Evolutionary conservation across 495 filamentous ascomycete species (phyloP), one percentile per base, ranked within the genome.

Genomic region (Trypethelium eluteriae): DNA sequence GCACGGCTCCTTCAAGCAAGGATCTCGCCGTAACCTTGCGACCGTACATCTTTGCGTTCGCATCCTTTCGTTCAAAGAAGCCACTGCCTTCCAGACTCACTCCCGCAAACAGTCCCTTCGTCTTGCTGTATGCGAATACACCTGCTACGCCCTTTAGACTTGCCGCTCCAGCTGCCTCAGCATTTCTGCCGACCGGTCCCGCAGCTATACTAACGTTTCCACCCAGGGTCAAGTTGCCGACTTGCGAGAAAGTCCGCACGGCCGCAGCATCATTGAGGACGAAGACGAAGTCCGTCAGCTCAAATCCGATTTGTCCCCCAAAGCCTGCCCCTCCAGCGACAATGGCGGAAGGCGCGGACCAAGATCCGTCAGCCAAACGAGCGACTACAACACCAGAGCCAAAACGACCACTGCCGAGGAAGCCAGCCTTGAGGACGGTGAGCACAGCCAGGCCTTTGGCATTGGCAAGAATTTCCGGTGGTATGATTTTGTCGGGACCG

Each of bases 251-350:
- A 44, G 94, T 94, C 74, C 89, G 90, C 49, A 98, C 94, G 35
- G 94, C 94, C 49, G 83, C 85, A 49, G 87, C 83, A 74, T 98
- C 94, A 77, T 98, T 98, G 62, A 98, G 86, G 67, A 98, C 96
- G 81, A 98, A 98, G 71, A 98, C 95, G 75, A 98, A 98, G 75
- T 98, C 94, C 50, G 95, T 98, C 67, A 98, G 80, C 77, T 98
- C 94, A 80, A 96, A 93, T 39, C 94, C 94, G 73, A 98, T 96
- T 76, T 98, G 94, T 32, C 94, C 93, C 71, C 94, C 94, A 70
- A 98, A 93, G 36, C 94, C 94, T 65, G 88, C 95, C 70, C 94
- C 94, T 35, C 89, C 89, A 25, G 90, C 94, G 63, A 87, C 86
- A 69, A 98, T 96, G 25, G 94, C 95, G 16, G 90, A 91, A 5